Evolutionary conservation across 2,329 filamentous ascomycete genomes (phyloP), one percentile per base, ranked within the genome.

Genomic region (Leptodontidium sp.): DNA sequence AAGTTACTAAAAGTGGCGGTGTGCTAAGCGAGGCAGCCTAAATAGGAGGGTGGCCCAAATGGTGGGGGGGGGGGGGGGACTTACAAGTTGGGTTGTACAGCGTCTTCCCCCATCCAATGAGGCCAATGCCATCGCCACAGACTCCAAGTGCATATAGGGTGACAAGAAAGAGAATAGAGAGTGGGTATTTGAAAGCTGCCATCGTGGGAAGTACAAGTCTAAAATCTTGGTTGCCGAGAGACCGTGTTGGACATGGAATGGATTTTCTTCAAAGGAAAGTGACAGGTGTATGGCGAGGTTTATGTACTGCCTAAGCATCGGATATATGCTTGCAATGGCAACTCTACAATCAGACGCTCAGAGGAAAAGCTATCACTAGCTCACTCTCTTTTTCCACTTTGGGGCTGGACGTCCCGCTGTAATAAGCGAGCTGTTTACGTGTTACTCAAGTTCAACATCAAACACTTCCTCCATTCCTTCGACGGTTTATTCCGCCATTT

Each of bases 351-450:
- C 11, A 58, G 29, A 24, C 17, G 17, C 32, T 32, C 32, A 58
- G 32, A 58, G 1, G 29, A 1, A 35, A 58, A 2, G 55, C 5
- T n/a, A 40, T 21, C 32, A 58, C 6, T 52, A 52, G 49, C 15
- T 12, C 1, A 14, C n/a, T 15, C 12, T 6, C 49, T 52, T 9
- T n/a, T n/a, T 52, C 49, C 1, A 24, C 21, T 11, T 40, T 11
- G 7, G 32, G 38, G 38, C 38, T 40, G 21, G 21, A 21, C 29
- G n/a, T 21, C 47, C 2, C 47, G 21, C 17, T 24, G 6, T 1
- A 24, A 50, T 50, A 50, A 50, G n/a, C 47, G 47, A 50, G 47
- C 9, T 50, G 47, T 50, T 50, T 50, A 50, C 21, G 17, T 40
- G 5, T 40, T 40, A 40, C 11, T 40, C 38, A 11, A 40, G 38